Evolutionary conservation across 2,329 filamentous ascomycete species (phyloP), one percentile per base, ranked within the genome.

Genomic region (Acrodontium crateriforme): DNA sequence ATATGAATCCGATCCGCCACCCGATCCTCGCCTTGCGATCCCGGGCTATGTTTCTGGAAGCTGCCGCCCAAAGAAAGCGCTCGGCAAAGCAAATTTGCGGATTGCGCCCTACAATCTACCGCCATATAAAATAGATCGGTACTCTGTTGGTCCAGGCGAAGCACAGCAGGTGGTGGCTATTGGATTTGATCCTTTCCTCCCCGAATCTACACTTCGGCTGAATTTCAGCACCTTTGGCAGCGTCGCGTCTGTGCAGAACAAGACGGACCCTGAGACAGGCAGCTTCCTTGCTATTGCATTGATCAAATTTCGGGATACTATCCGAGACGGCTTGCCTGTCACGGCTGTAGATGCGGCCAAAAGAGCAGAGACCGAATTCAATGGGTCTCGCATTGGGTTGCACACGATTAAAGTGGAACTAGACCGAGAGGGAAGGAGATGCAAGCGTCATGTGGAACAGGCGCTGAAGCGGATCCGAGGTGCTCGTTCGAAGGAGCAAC

Each of bases 231-330:
- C 70, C 3, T 92, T 79, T 56, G 84, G 84, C 29, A 82, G 93
- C 33, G 85, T 98, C 38, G 78, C 78, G 24, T 79, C 85, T 47
- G 78, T 91, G 44, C 84, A 82, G 47, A 94, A 94, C 49, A 87
- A 91, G 52, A 87, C 91, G 46, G 84, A 98, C 54, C 89, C 89
- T 6, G 78, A 85, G 32, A 95, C 85, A 9, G 89, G 89, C 11
- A 89, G 82, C 47, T 92, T 91, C 49, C 68, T 98, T 9, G 89
- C 89, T 9, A 85, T 98, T 50, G 92, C 82, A 40, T 82, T 83
- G 10, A 83, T 98, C 49, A 75, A 78, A 34, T 98, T 91, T 54
- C 75, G 78, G 46, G 87, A 95, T 50, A 71, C 59, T 54, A 60
- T 62, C 40, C 63, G 59, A 47, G 46, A 50, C 31, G 72, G 57